Evolutionary conservation across 2,329 filamentous ascomycete genomes (phyloP).

Genomic region (Trichoderma hamatum): DNA sequence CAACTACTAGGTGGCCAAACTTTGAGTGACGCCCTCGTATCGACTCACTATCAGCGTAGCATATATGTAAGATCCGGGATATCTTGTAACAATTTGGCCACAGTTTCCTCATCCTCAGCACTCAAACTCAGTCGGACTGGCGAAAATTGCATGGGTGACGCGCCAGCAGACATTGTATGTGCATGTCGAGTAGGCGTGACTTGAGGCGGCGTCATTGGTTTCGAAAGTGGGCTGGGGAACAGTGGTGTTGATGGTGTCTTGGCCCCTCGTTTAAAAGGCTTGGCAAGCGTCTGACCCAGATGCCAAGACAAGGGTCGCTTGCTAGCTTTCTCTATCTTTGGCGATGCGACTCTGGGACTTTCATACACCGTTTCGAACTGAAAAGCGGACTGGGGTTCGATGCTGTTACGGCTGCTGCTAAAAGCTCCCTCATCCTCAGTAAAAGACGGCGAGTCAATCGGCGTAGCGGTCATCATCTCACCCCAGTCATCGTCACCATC

Average conservation of each 20-base stretch:
- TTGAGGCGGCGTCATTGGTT: constrained; percentile 2
- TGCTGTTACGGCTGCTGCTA: constrained; percentile 4
- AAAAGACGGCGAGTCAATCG: constrained; percentile 27
- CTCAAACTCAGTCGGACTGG: neutral
- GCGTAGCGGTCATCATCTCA: constrained; percentile 55
- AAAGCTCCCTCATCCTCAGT: neutral
- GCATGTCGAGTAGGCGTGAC: neutral
- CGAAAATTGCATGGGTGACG: neutral
- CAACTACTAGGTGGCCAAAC: neutral
- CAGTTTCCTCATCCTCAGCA: constrained; percentile 38
- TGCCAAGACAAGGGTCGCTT: constrained; percentile 11
- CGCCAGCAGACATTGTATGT: neutral
- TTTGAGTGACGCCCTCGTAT: neutral
- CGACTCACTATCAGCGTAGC: constrained; percentile 40
- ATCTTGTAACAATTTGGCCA: constrained; percentile 42
- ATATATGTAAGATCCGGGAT: constrained; percentile 53
- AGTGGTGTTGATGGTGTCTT: constrained; percentile 16
- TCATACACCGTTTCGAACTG: constrained; percentile 14
- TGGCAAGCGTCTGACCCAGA: constrained; percentile 4
- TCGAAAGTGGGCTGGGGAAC: constrained; percentile 9
- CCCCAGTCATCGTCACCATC: constrained; percentile 62
- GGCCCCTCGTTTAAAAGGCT: constrained; percentile 9
- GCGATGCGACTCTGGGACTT: neutral
- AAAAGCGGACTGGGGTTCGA: neutral
- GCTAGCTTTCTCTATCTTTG: constrained; percentile 2